phyloP scores from a whole-genome alignment of 2,329 filamentous ascomycete species.

The Nakataea oryzae region DNA sequence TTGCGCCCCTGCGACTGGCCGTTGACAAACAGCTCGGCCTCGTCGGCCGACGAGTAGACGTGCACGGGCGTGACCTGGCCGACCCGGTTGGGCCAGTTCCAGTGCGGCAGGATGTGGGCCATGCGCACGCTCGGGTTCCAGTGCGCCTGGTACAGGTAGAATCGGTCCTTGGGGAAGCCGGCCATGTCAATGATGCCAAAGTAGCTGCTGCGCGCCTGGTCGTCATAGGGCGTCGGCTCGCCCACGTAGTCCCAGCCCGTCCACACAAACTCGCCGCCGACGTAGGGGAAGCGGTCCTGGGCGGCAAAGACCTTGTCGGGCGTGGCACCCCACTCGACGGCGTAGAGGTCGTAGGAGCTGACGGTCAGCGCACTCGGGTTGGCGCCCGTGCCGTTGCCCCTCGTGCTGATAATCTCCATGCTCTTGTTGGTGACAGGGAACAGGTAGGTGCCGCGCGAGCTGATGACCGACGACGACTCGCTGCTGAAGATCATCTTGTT shows the following conservation, averaged over 20 bases:
- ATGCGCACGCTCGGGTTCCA: slow-evolving; percentile 36
- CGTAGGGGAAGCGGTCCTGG: slow-evolving; percentile 36
- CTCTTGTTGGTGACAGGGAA: slow-evolving; percentile 34
- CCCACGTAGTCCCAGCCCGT: slow-evolving; percentile 19
- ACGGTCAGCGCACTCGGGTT: slow-evolving; percentile 26
- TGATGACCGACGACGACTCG: slow-evolving; percentile 33
- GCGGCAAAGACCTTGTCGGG: slow-evolving; percentile 41
- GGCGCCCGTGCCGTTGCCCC: slow-evolving; percentile 23
- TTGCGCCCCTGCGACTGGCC: slow-evolving; percentile 31
- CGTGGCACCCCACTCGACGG: slow-evolving; percentile 31
- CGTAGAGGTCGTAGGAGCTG: slow-evolving; percentile 41
- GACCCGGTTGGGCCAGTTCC: slow-evolving; percentile 39
- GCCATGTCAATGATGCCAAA: slow-evolving; percentile 47
- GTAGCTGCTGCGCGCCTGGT: slow-evolving; percentile 34
- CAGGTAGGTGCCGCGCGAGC: slow-evolving; percentile 38
- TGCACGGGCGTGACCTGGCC: slow-evolving; percentile 41
- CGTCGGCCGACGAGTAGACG: slow-evolving; percentile 39
- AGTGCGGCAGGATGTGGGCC: slow-evolving; percentile 45
- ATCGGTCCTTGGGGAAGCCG: slow-evolving; percentile 46
- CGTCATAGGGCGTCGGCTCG: slow-evolving; percentile 26
- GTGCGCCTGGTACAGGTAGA: slow-evolving; percentile 41
- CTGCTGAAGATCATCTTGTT: slow-evolving; percentile 33
- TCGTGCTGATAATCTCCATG: slow-evolving; percentile 21
- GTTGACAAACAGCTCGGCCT: slow-evolving; percentile 45
- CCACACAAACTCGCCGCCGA: slow-evolving; percentile 33